These are phyloP conservation scores for Leccinellum rugosiceps DNA, from an alignment of 768 basidiomycete genomes.

Conservation along the genomic window DNA sequence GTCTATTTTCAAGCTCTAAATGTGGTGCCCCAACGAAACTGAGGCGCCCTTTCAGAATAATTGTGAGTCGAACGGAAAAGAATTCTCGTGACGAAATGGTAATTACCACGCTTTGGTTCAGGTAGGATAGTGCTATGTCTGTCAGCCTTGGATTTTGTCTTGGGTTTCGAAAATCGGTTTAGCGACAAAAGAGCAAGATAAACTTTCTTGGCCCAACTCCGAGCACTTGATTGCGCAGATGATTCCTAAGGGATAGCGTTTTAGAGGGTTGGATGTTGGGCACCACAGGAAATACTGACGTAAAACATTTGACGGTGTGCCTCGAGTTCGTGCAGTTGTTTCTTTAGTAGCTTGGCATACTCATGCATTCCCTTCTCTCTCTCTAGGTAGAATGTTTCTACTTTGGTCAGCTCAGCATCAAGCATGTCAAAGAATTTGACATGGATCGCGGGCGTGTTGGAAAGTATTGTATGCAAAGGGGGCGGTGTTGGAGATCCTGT, in stretches of 20 bases:
- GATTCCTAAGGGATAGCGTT: slow-evolving; percentile 13
- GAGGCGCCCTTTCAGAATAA: not conserved
- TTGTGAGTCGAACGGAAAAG: not conserved
- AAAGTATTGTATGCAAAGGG: slow-evolving; percentile 47
- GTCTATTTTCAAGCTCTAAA: not conserved
- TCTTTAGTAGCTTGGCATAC: slow-evolving; percentile 47
- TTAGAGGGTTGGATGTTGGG: not conserved
- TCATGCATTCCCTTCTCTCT: slow-evolving; percentile 61
- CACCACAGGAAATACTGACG: slow-evolving; percentile 37
- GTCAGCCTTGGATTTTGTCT: not conserved
- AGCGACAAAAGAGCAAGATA: slow-evolving; percentile 6
- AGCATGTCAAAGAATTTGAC: slow-evolving; percentile 72
- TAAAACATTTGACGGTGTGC: slow-evolving; percentile 62
- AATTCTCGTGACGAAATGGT: not conserved
- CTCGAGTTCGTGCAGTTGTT: slow-evolving; percentile 71
- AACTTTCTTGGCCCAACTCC: slow-evolving; percentile 12
- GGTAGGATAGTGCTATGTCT: not conserved
- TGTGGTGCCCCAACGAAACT: not conserved
- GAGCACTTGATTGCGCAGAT: not conserved
- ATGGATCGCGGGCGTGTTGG: slow-evolving; percentile 58
- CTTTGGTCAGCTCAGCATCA: slow-evolving; percentile 78
- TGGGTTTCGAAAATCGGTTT: not conserved
- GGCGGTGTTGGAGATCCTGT: slow-evolving; percentile 23
- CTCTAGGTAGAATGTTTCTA: slow-evolving; percentile 77
- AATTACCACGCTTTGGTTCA: slow-evolving; percentile 7